Conservation (phyloP, 257 asterid species). For the Solanum chiquidenum region DNA sequence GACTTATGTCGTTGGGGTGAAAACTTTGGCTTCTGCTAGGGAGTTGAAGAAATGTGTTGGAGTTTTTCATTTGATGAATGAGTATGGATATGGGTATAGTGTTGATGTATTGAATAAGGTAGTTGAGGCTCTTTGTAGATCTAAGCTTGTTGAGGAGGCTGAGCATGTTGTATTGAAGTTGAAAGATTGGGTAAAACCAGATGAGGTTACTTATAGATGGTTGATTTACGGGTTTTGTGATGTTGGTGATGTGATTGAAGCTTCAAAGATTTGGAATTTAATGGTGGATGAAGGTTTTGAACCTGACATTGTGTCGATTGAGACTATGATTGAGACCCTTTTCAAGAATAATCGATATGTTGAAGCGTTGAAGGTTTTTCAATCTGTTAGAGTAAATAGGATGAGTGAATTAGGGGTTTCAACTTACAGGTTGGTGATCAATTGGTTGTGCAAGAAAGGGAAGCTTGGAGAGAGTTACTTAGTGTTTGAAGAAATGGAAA, state of each 20-base stretch:
- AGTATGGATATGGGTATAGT: conserved; percentile 51
- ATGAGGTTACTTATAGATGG: conserved; percentile 63
- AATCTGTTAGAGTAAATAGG: conserved; percentile 45
- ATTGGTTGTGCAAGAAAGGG: conserved; percentile 76
- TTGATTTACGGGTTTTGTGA: conserved; percentile 74
- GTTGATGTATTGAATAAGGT: conserved; percentile 46
- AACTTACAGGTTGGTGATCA: conserved; percentile 50
- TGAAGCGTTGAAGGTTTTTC: conserved; percentile 65
- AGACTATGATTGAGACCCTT: conserved; percentile 51
- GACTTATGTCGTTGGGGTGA: conserved; percentile 52
- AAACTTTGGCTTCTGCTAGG: conserved; percentile 28
- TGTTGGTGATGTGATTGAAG: conserved; percentile 72
- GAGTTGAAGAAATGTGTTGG: conserved; percentile 80
- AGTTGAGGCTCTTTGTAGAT: conserved; percentile 43
- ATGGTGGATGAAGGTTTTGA: conserved; percentile 71
- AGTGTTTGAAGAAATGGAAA: conserved; percentile 61
- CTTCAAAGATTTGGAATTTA: conserved; percentile 78
- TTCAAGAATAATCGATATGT: conserved; percentile 49
- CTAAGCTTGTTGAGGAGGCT: conserved; percentile 71
- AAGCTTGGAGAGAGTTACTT: conserved; percentile 45
- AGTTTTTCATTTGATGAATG: conserved; percentile 69
- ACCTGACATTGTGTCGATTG: conserved; percentile 23
- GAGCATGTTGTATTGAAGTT: conserved; percentile 54
- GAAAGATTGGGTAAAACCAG: conserved; percentile 41
- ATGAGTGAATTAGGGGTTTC: conserved; percentile 35